Evolutionary conservation across 805 yeast genomes (phyloP).

Genomic region (Saturnispora sanitii): DNA sequence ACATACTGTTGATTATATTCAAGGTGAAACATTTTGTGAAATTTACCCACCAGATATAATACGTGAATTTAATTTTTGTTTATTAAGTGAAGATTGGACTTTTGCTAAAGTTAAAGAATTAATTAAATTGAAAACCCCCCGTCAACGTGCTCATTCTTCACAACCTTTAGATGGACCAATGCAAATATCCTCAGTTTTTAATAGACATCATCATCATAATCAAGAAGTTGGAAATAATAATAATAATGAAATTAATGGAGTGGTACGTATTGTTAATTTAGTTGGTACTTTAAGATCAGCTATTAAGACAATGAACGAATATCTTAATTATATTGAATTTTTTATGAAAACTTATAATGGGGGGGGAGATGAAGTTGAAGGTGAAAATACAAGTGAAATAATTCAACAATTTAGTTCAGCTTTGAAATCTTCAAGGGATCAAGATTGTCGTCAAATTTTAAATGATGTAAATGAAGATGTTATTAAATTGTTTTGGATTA

Average conservation of each 20-base stretch:
- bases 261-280: conserved; percentile 2
- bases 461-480: neutral
- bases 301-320: neutral
- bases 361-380: neutral
- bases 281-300: conserved; percentile 6
- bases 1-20: neutral
- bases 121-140: conserved; percentile 8
- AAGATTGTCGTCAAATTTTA: neutral
- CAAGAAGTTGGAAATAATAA: too few relatives aligned
- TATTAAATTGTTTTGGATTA: neutral
- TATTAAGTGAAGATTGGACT: neutral
- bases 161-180: conserved; percentile 1
- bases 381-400: neutral
- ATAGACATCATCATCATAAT: neutral
- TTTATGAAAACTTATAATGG: neutral
- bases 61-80: conserved; percentile 1
- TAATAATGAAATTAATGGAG: too few relatives aligned
- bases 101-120: conserved; percentile 1
- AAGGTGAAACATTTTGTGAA: neutral
- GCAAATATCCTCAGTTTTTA: conserved; percentile 4
- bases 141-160: conserved; percentile 3
- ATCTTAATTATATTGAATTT: neutral
- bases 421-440: neutral
- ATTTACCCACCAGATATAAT: conserved; percentile 4
- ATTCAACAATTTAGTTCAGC: neutral